These are phyloP conservation scores for Phlebiopsis gigantea DNA, from an alignment of 768 basidiomycete genomes.

Conservation along the genomic window DNA sequence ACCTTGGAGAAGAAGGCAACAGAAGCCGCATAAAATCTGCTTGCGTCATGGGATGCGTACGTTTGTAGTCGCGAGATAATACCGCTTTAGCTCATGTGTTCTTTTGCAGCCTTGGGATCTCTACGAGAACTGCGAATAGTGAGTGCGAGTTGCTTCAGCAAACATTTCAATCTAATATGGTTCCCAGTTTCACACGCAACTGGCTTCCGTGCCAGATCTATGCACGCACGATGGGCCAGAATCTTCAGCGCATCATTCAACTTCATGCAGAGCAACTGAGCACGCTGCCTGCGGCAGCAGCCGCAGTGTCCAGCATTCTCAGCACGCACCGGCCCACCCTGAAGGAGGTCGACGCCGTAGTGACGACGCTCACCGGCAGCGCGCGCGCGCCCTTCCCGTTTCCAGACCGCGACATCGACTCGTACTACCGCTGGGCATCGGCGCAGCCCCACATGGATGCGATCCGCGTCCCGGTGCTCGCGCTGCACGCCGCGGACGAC, in stretches of 20 bases:
- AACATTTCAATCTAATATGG: too few species aligned
- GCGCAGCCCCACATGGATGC: constrained; percentile 50
- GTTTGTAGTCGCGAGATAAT: constrained; percentile 25
- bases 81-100: not conserved
- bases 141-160: not conserved
- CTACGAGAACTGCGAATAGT: constrained; percentile 21
- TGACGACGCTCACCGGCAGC: constrained; percentile 62
- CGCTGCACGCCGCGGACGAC: constrained; percentile 68
- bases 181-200: too few species aligned
- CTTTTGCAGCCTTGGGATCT: constrained; percentile 41
- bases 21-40: constrained; percentile 53
- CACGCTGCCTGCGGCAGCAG: constrained; percentile 32
- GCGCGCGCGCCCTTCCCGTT: constrained; percentile 37
- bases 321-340: constrained; percentile 48
- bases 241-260: too few species aligned
- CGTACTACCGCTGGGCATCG: constrained; percentile 45
- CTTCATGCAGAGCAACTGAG: too few species aligned
- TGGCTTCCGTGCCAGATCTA: too few species aligned
- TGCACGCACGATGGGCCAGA: too few species aligned
- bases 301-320: constrained; percentile 35
- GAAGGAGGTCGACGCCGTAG: constrained; percentile 48
- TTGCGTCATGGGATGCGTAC: constrained; percentile 65
- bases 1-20: constrained; percentile 74
- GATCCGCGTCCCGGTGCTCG: constrained; percentile 66
- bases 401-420: constrained; percentile 29